Percentiles rank a stretch among this genome's conserved stretches.
Conservation (phyloP, 768 basidiomycete species). For the Gyrodon lividus region DNA sequence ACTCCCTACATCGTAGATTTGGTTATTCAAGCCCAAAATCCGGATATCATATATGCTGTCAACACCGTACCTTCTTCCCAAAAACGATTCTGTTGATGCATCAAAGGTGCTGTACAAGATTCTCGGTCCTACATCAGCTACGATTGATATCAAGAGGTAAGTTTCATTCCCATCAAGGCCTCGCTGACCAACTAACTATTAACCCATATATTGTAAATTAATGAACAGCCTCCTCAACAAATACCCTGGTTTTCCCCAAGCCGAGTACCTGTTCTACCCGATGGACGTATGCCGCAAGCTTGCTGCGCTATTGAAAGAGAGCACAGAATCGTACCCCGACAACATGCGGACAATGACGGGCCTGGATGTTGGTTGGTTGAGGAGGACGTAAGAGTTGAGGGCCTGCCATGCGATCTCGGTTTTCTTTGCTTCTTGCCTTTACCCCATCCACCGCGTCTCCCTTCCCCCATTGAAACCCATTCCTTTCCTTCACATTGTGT, state of each 20-base stretch:
- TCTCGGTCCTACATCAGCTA: slow-evolving; percentile 56
- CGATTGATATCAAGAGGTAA: slow-evolving; percentile 39
- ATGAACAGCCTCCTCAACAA: slow-evolving; percentile 52
- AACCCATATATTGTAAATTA: not conserved
- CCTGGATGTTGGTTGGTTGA: slow-evolving; percentile 79
- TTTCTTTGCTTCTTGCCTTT: not conserved
- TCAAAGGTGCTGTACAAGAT: slow-evolving; percentile 88
- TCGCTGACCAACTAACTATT: not conserved
- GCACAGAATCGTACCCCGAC: slow-evolving; percentile 74
- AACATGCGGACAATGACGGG: slow-evolving; percentile 77
- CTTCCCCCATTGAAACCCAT: not conserved
- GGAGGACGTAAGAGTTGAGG: slow-evolving; percentile 12
- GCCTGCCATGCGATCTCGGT: not conserved
- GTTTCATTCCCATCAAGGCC: not conserved
- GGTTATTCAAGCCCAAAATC: slow-evolving; percentile 93
- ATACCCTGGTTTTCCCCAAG: slow-evolving; percentile 82
- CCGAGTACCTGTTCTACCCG: slow-evolving; percentile 87
- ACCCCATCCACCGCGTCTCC: not conserved
- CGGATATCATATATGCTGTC: slow-evolving; percentile 70
- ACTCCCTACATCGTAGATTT: slow-evolving; percentile 53
- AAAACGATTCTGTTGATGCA: slow-evolving; percentile 58
- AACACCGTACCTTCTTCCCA: slow-evolving; percentile 54
- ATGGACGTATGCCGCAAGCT: slow-evolving; percentile 73
- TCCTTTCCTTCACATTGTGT: not conserved
- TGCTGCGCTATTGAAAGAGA: slow-evolving; percentile 69